Conservation (phyloP, 2,329 filamentous ascomycete genomes). For the Pseudocercospora musae region DNA sequence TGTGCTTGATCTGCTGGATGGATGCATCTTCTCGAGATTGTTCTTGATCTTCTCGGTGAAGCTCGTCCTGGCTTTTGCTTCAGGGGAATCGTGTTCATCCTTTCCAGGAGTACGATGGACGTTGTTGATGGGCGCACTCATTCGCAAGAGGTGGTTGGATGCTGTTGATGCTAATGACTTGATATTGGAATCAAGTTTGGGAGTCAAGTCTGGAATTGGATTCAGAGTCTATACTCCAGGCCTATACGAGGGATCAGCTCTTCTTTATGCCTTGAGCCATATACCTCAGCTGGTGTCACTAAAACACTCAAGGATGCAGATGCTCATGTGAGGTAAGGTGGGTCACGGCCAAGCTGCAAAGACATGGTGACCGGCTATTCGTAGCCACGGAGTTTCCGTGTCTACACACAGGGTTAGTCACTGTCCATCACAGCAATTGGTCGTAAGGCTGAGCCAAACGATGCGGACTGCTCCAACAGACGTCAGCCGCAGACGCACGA, state of each 20-base stretch:
- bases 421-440: not conserved
- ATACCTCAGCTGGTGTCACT: not conserved
- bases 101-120: not conserved
- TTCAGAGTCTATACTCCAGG: not conserved
- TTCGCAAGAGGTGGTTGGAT: not conserved
- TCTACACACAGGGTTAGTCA: not conserved
- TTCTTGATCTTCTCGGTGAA: constrained; percentile 3
- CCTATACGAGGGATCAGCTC: not conserved
- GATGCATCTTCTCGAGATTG: constrained; percentile 11
- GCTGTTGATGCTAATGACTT: not conserved
- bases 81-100: not conserved
- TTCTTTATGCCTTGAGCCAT: not conserved
- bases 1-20: constrained; percentile 15
- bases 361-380: not conserved
- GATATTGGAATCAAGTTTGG: not conserved
- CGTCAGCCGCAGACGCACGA: not conserved
- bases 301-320: not conserved
- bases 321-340: constrained; percentile 1
- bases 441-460: not conserved
- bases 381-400: not conserved
- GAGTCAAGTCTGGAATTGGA: not conserved
- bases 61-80: not conserved
- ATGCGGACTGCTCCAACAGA: not conserved
- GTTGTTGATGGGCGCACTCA: not conserved
- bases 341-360: not conserved